Evolutionary conservation across 2,329 filamentous ascomycete genomes (phyloP).

Genomic region (Aureobasidium subglaciale): DNA sequence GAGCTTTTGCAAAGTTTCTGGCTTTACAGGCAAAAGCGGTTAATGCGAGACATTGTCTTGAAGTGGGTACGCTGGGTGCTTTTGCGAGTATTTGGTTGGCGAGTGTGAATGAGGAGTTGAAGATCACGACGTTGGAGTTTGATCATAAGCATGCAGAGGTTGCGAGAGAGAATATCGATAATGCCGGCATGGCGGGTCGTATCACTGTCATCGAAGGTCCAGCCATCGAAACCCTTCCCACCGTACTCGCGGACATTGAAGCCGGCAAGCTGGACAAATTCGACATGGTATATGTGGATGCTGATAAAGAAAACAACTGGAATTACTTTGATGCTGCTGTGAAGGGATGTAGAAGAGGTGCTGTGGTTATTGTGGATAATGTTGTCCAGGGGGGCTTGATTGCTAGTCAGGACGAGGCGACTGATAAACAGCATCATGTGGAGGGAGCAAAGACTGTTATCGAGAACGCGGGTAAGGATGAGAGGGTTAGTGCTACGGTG

Average conservation of each 20-base stretch:
- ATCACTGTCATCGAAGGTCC: conserved; percentile 42
- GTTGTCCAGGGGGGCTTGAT: conserved; percentile 38
- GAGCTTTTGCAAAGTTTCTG: conserved; percentile 32
- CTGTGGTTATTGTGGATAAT: conserved; percentile 45
- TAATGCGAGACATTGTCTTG: conserved; percentile 34
- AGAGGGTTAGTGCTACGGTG: conserved; percentile 36
- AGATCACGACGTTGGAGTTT: conserved; percentile 48
- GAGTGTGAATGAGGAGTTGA: conserved; percentile 27
- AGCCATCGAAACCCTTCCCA: conserved; percentile 37
- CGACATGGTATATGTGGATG: conserved; percentile 49
- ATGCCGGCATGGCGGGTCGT: conserved; percentile 34
- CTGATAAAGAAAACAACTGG: conserved; percentile 45
- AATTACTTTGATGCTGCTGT: conserved; percentile 43
- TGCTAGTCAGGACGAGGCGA: conserved; percentile 22
- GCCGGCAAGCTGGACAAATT: conserved; percentile 35
- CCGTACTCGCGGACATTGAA: conserved; percentile 36
- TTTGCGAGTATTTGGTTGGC: conserved; percentile 51
- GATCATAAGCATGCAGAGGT: conserved; percentile 40
- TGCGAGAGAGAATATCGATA: conserved; percentile 39
- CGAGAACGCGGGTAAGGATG: conserved; percentile 36
- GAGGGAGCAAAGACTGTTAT: conserved; percentile 29
- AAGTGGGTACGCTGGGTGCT: conserved; percentile 50
- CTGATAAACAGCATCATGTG: conserved; percentile 23
- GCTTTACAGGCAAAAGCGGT: conserved; percentile 29
- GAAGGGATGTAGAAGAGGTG: conserved; percentile 28